phyloP scores from a whole-genome alignment of 208 protist species.

The Crithidia brevicula region DNA sequence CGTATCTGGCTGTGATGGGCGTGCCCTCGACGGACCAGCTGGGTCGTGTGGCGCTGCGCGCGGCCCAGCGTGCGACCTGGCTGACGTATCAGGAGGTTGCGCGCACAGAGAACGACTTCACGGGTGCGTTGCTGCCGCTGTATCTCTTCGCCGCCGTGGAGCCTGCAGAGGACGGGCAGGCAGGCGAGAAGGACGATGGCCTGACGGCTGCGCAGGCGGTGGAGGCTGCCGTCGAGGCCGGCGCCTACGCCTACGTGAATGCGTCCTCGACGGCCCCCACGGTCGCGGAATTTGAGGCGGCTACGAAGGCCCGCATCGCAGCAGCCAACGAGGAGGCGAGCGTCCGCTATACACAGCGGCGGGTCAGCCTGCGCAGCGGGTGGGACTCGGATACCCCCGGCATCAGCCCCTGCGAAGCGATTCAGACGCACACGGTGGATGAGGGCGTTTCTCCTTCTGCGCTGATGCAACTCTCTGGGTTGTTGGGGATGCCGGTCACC shows the following conservation, averaged over 20 bases:
- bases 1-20: slow-evolving; percentile 19
- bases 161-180: neutral
- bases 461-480: neutral
- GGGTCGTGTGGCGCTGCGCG: neutral
- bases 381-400: neutral
- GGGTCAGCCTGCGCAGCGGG: neutral
- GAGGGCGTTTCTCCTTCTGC: neutral
- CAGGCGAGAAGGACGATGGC: neutral
- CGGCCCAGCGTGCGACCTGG: slow-evolving; percentile 1
- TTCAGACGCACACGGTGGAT: slow-evolving; percentile 2
- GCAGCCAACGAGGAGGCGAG: neutral
- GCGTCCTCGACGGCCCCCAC: neutral
- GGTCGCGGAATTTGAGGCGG: neutral
- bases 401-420: neutral
- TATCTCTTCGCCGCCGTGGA: slow-evolving; percentile 6
- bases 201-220: neutral
- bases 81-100: neutral
- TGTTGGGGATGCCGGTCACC: slow-evolving; percentile 1
- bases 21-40: slow-evolving; percentile 2
- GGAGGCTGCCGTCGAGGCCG: too few species aligned
- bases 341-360: slow-evolving; percentile 9
- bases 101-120: neutral
- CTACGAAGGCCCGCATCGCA: neutral
- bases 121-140: slow-evolving; percentile 6
- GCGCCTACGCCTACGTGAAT: neutral